phyloP scores from a whole-genome alignment of 2,329 filamentous ascomycete species.

The Lachnellula occidentalis region DNA sequence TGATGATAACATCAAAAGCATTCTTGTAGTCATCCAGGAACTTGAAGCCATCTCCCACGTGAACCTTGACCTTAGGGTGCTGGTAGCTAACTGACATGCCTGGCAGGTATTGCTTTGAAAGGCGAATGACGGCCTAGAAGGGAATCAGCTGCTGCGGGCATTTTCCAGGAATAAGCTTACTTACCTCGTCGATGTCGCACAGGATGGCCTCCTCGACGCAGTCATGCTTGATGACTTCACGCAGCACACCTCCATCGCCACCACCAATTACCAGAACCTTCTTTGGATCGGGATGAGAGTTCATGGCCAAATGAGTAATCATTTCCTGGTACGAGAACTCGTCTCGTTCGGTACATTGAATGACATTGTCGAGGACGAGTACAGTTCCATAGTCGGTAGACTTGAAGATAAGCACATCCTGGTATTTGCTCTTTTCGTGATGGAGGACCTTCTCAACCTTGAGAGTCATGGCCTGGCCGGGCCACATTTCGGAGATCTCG shows the following conservation, averaged over 20 bases:
- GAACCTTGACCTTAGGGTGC: slow-evolving; percentile 87
- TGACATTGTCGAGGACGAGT: slow-evolving; percentile 96
- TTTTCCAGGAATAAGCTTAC: slow-evolving; percentile 8
- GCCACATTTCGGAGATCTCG: slow-evolving; percentile 99
- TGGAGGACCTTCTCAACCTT: slow-evolving; percentile 96
- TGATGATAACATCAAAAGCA: slow-evolving; percentile 98
- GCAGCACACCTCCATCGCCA: slow-evolving; percentile 93
- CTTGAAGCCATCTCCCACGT: slow-evolving; percentile 97
- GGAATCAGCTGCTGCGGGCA: slow-evolving; percentile 11
- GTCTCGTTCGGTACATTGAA: slow-evolving; percentile 96
- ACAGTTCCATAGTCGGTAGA: slow-evolving; percentile 95
- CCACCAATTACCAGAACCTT: slow-evolving; percentile 97
- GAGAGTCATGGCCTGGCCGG: slow-evolving; percentile 96
- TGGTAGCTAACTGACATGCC: slow-evolving; percentile 89
- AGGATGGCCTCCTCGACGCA: slow-evolving; percentile 92
- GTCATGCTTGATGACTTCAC: slow-evolving; percentile 98
- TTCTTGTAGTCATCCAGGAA: slow-evolving; percentile 96
- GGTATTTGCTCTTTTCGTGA: slow-evolving; percentile 99
- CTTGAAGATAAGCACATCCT: slow-evolving; percentile 98
- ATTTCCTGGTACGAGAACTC: slow-evolving; percentile 99
- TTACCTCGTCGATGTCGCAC: slow-evolving; percentile 94
- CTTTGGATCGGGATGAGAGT: slow-evolving; percentile 97
- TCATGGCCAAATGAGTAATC: slow-evolving; percentile 98
- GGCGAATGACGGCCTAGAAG: slow-evolving; percentile 79
- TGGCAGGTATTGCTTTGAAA: slow-evolving; percentile 97